phyloP scores from a whole-genome alignment of 139 green algal species.

The Chlamydomonas eustigma region DNA sequence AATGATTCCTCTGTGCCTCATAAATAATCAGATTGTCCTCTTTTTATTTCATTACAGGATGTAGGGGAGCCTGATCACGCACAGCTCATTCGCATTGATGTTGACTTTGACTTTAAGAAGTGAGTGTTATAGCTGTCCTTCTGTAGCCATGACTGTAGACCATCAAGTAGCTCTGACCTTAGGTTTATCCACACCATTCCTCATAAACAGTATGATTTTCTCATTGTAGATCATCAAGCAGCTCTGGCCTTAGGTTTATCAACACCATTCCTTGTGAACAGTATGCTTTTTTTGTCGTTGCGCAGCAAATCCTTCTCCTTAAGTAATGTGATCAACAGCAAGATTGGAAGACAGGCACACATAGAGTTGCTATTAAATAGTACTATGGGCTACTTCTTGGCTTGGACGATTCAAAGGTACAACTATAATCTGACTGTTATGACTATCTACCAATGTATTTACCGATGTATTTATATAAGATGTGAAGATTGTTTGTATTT shows the following conservation, averaged over 20 bases:
- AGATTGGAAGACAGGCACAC: conserved; percentile 34
- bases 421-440: neutral
- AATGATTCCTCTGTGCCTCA: no score
- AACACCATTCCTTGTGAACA: no score
- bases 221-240: no score
- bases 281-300: no score
- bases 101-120: conserved; percentile 38
- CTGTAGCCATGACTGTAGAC: no score
- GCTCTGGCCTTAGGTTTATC: no score
- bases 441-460: neutral
- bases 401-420: conserved; percentile 13
- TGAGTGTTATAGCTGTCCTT: no score
- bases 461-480: neutral
- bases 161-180: no score
- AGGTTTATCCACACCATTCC: no score
- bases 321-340: conserved; percentile 6
- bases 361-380: conserved; percentile 61
- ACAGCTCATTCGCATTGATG: conserved; percentile 30
- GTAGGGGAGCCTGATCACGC: conserved; percentile 8
- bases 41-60: neutral
- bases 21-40: no score
- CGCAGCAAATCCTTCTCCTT: conserved; percentile 17
- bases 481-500: neutral
- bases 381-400: conserved; percentile 27
- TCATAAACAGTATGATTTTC: no score